These are phyloP conservation scores for Cokeromyces recurvatus DNA, from an alignment of 371 early-diverging fungal genomes.

Conservation along the genomic window DNA sequence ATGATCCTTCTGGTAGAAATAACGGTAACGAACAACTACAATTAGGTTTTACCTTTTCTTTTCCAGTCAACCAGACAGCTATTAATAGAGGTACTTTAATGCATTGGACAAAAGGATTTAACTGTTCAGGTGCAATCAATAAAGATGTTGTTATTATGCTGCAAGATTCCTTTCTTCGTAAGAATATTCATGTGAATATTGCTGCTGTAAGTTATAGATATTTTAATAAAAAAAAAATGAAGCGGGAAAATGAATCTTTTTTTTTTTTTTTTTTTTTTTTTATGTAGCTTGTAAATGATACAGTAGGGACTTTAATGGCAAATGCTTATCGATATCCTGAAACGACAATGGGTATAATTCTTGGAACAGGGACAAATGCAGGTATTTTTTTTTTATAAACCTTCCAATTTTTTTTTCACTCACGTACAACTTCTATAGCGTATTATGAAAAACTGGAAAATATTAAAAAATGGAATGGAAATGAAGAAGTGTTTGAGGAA, in stretches of 20 bases:
- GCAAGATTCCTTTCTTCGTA: constrained; percentile 78
- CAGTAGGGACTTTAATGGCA: constrained; percentile 90
- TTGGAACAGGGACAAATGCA: constrained; percentile 97
- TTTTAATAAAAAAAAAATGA: not conserved
- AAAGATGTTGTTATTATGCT: constrained; percentile 75
- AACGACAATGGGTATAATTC: constrained; percentile 83
- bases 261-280: not conserved
- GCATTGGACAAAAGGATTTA: constrained; percentile 90
- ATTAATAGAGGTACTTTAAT: constrained; percentile 76
- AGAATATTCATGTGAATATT: constrained; percentile 67
- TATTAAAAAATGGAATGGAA: constrained; percentile 62
- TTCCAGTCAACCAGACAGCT: constrained; percentile 80
- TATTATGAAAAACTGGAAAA: constrained; percentile 76
- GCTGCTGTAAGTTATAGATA: constrained; percentile 50
- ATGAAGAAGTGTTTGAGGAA: constrained; percentile 21
- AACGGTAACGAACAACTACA: constrained; percentile 9
- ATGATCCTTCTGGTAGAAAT: too few relatives aligned
- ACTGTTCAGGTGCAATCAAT: constrained; percentile 65
- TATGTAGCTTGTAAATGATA: constrained; percentile 86
- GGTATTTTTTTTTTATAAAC: not conserved
- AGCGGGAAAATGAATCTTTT: not conserved
- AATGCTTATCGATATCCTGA: constrained; percentile 77
- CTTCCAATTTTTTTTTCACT: not conserved
- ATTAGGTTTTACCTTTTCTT: constrained; percentile 93
- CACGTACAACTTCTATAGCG: constrained; percentile 11